A percentile compares a stretch with the other conserved stretches of the same genome.
These are phyloP conservation scores for Gliomastix tumulicola DNA, from an alignment of 2,329 filamentous ascomycete species.

Conservation along the genomic window DNA sequence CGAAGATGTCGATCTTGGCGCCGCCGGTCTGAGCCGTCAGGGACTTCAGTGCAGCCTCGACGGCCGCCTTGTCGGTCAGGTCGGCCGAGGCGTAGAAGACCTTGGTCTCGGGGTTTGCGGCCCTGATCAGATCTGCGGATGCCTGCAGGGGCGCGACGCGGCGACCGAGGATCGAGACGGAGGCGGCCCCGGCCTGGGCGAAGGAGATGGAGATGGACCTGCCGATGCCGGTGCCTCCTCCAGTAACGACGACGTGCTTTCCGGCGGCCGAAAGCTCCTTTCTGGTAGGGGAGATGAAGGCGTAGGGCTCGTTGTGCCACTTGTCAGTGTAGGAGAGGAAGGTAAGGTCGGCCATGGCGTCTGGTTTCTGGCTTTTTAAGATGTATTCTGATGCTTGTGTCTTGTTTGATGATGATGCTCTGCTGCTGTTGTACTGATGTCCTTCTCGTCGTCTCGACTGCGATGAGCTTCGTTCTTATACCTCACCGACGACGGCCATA, in stretches of 20 bases:
- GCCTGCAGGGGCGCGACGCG: conserved; percentile 15
- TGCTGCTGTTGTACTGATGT: no score
- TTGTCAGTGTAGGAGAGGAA: conserved; percentile 11
- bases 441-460: no score
- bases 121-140: conserved; percentile 16
- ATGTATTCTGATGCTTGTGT: no score
- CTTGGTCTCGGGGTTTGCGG: conserved; percentile 41
- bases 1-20: conserved; percentile 21
- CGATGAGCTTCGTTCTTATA: no score
- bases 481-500: no score
- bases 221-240: conserved; percentile 56
- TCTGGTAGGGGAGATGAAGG: conserved; percentile 17
- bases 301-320: conserved; percentile 15
- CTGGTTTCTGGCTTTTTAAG: no score
- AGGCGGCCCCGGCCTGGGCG: conserved; percentile 25
- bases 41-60: conserved; percentile 2
- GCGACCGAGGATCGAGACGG: conserved; percentile 30
- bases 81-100: conserved; percentile 17
- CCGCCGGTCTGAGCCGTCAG: conserved; percentile 1
- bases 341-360: no score
- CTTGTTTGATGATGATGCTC: no score
- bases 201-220: conserved; percentile 55
- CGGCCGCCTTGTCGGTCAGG: conserved; percentile 12
- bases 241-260: conserved; percentile 54
- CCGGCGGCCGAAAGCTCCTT: conserved; percentile 21